Conservation (phyloP, 2,329 filamentous ascomycete genomes). For the Zasmidium angulare region DNA sequence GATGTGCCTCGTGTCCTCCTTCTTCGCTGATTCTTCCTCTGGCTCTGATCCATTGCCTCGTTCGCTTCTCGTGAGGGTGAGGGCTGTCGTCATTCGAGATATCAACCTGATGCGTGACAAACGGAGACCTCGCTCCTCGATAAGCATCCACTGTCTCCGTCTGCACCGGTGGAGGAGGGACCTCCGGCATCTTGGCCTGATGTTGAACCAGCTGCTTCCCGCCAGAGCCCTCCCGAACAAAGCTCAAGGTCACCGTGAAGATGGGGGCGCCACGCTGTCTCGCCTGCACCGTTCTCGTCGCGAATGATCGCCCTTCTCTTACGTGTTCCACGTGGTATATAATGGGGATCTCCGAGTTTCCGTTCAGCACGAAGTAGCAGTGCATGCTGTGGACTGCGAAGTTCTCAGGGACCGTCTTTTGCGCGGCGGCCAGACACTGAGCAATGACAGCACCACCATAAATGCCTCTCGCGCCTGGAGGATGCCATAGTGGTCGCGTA, state of each 20-base stretch:
- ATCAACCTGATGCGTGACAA: slow-evolving; percentile 57
- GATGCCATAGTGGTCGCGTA: slow-evolving; percentile 86
- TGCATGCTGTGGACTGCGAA: slow-evolving; percentile 95
- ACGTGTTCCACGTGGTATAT: slow-evolving; percentile 95
- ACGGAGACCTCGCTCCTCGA: slow-evolving; percentile 49
- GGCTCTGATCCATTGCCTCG: slow-evolving; percentile 69
- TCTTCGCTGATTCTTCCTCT: slow-evolving; percentile 69
- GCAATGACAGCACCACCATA: slow-evolving; percentile 94
- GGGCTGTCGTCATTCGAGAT: slow-evolving; percentile 55
- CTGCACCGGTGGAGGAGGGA: slow-evolving; percentile 43
- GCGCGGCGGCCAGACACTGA: slow-evolving; percentile 83
- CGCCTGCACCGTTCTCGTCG: slow-evolving; percentile 93
- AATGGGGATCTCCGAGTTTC: slow-evolving; percentile 79
- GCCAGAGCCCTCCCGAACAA: slow-evolving; percentile 66
- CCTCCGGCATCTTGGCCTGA: slow-evolving; percentile 55
- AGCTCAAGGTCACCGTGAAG: slow-evolving; percentile 93
- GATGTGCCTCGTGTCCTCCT: slow-evolving; percentile 76
- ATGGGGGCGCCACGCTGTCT: slow-evolving; percentile 84
- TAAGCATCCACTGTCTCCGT: slow-evolving; percentile 37
- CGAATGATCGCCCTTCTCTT: slow-evolving; percentile 83
- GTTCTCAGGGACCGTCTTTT: slow-evolving; percentile 76
- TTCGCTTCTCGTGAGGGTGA: slow-evolving; percentile 65
- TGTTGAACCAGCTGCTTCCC: slow-evolving; percentile 63
- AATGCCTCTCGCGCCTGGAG: slow-evolving; percentile 85
- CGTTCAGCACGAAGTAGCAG: slow-evolving; percentile 96